phyloP scores from a whole-genome alignment of 164 flowering plant species.

The Vitis riparia region DNA sequence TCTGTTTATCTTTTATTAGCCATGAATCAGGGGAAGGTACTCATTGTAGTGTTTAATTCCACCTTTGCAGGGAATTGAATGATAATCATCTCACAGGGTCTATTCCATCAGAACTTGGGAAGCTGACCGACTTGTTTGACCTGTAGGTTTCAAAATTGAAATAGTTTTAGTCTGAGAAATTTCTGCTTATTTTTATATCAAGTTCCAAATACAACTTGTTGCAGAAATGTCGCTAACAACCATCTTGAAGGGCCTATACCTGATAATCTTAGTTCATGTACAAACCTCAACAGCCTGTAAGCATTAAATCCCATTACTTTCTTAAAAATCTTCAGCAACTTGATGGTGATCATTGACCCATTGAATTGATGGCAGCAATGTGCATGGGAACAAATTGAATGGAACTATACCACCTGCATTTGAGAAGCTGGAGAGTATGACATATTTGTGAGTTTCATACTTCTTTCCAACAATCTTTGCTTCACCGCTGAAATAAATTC shows the following conservation, averaged over 20 bases:
- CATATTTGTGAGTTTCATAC: constrained; percentile 65
- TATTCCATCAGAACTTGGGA: constrained; percentile 92
- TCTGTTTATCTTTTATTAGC: neutral
- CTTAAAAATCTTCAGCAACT: neutral
- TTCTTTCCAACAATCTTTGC: neutral
- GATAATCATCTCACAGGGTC: constrained; percentile 76
- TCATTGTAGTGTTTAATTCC: neutral
- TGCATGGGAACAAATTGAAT: constrained; percentile 68
- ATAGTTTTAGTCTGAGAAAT: neutral
- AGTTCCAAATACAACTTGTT: constrained; percentile 9
- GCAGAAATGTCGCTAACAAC: constrained; percentile 90
- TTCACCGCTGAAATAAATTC: neutral
- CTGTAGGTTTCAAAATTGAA: constrained; percentile 48
- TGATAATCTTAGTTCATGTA: constrained; percentile 83
- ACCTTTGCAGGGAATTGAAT: constrained; percentile 65
- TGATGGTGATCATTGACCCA: neutral
- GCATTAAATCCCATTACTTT: constrained; percentile 14
- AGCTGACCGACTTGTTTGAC: constrained; percentile 87
- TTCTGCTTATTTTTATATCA: neutral
- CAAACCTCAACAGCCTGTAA: constrained; percentile 92
- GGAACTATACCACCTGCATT: constrained; percentile 80
- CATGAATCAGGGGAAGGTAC: neutral
- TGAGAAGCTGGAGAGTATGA: constrained; percentile 75
- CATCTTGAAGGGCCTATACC: constrained; percentile 90
- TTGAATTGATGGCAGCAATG: constrained; percentile 51